Base-by-base conservation (phyloP, 2,329 filamentous ascomycete genomes). In the Alternaria sp. region DNA sequence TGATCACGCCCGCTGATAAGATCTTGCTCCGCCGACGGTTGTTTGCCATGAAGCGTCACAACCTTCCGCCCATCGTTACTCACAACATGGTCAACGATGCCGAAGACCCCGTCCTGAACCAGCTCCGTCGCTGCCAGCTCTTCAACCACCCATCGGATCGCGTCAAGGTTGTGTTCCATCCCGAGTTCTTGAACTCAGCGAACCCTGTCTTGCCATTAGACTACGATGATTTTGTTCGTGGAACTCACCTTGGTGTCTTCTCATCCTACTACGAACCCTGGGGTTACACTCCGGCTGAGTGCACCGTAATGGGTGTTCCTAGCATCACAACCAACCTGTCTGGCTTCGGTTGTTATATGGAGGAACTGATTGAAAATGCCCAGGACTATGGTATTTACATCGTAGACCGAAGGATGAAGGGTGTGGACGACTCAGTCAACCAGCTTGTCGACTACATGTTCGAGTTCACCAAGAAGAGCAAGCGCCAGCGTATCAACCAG, bases 311-410 rank as follows among this genome's bases (percentile, higher is more conserved):
- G 96, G 96, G 96, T 73, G 94, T 99, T 44, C 96, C 96, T 46
- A 97, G 93, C 81, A 97, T 99, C 82, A 98, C 96, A 11, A 98
- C 95, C 26, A 99, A 99, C 81, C 84, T 99, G 47, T 98, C 96
- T 7, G 96, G 96, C 20, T 99, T 99, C 76, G 96, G 96, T 54
- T 98, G 96, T 82, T 98, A 99, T 82, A 99, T 99, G 96, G 96
- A 99, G 81, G 96, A 98, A 82, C 84, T 98, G 71, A 98, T 99
- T 70, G 95, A 98, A 82, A 98, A 98, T 82, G 96, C 95, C 44
- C 92, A 92, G 69, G 96, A 99, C 81, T 98, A 99, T 77, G 96
- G 96, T 70, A 98, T 99, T 82, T 98, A 98, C 85, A 98, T 99
- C 80, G 94, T 99, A 49, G 96, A 99, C 79, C 92, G 96, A 60